A percentile compares a stretch with the other conserved stretches of the same genome.
Evolutionary conservation across 1,284 basidiomycete genomes (phyloP).

Genomic region (Apiotrichum porosum): DNA sequence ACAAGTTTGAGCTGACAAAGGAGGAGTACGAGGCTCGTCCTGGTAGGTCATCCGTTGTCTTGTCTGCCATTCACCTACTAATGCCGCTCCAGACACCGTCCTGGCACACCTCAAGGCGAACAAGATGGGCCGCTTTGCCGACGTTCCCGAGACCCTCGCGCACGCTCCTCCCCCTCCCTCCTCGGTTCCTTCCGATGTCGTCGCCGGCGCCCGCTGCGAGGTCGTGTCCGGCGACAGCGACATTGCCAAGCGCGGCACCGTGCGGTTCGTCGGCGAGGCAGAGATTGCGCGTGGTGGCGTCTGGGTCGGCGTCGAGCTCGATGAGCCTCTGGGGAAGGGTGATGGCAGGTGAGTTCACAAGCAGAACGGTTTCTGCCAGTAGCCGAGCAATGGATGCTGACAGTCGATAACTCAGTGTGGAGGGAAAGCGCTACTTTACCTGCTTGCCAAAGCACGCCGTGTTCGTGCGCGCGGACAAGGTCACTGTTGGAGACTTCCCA

Average conservation of each 20-base stretch:
- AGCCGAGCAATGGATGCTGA: too few relatives aligned
- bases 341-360: constrained; percentile 91
- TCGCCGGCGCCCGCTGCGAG: constrained; percentile 70
- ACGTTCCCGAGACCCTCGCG: constrained; percentile 26
- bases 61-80: too few relatives aligned
- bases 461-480: constrained; percentile 80
- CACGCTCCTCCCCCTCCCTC: constrained; percentile 25
- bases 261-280: constrained; percentile 77
- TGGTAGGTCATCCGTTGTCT: constrained; percentile 53
- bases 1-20: constrained; percentile 86
- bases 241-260: constrained; percentile 71
- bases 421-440: constrained; percentile 78
- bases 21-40: constrained; percentile 73
- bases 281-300: constrained; percentile 58
- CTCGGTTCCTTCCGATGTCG: constrained; percentile 23
- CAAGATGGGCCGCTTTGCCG: constrained; percentile 84
- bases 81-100: constrained; percentile 77
- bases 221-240: constrained; percentile 59
- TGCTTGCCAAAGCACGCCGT: constrained; percentile 72
- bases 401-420: too few relatives aligned
- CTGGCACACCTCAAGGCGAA: constrained; percentile 82
- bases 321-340: constrained; percentile 94
- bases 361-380: too few relatives aligned
- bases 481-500: constrained; percentile 80
- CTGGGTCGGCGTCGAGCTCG: constrained; percentile 94